Evolutionary conservation across 2,329 filamentous ascomycete species (phyloP), one percentile per base, ranked within the genome.

Genomic region (Thermoascus crustaceus): DNA sequence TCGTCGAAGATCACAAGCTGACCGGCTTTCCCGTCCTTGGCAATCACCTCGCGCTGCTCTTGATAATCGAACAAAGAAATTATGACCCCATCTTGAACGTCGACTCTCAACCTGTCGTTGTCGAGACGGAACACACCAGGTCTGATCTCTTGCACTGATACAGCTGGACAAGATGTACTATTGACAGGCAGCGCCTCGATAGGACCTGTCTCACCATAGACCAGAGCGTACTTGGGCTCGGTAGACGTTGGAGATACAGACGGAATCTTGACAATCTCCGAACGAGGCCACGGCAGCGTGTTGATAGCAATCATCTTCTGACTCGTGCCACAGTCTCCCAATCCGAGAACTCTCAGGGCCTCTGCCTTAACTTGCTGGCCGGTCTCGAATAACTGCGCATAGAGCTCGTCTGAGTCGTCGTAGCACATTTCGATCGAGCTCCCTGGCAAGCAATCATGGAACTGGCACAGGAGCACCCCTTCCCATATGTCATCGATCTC

Each of bases 361-460:
- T 85, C 78, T 29, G 81, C 71, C 25, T 91, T 69, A 3, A 93
- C 65, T 44, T 74, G 77, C 45, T 83, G 67, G 4, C 85, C 89
- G 1, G 76, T 86, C 45, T 79, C 68, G 55, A 94, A 94, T 2
- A 94, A 76, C 47, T 85, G 71, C 2, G 76, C 82, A 55, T 98
- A 98, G 5, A 94, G 72, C 72, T 87, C 75, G 55, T 94, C 83
- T 3, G 88, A 94, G 56, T 98, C 91, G 57, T 94, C 85, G 52
- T 96, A 96, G 60, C 87, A 94, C 87, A 96, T 95, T 60, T 93
- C 88, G 49, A 98, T 96, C 21, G 79, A 85, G 55, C 86, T 95
- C 37, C 91, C 91, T 1, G 91, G 91, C 34, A 98, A 71, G 57
- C 91, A 96, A 57, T 98, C 91, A 47, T 98, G 91, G 71, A 98